Conservation (phyloP, 2,329 filamentous ascomycete genomes). For the Dendryphion nanum region DNA sequence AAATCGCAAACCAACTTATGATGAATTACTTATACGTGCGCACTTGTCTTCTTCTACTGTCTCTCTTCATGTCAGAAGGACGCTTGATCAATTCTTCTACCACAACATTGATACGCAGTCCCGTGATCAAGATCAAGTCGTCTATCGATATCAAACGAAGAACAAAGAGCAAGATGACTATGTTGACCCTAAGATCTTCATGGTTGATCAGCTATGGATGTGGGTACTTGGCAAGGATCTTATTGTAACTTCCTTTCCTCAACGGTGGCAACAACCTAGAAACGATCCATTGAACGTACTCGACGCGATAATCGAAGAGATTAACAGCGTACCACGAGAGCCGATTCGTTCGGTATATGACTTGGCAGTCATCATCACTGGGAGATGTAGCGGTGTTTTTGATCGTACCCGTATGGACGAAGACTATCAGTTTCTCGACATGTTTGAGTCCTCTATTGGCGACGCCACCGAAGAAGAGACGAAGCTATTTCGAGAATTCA, state of each 20-base stretch:
- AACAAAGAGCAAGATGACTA: constrained; percentile 9
- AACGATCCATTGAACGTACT: constrained; percentile 64
- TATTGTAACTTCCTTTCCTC: constrained; percentile 60
- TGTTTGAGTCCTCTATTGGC: constrained; percentile 66
- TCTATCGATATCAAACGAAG: constrained; percentile 58
- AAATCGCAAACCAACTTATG: constrained; percentile 32
- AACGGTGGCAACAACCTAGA: constrained; percentile 59
- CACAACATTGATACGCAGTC: constrained; percentile 61
- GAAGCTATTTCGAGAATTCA: constrained; percentile 60
- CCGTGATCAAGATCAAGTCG: constrained; percentile 63
- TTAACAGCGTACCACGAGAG: constrained; percentile 62
- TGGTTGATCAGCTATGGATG: constrained; percentile 70
- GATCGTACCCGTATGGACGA: constrained; percentile 60
- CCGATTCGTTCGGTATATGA: constrained; percentile 62
- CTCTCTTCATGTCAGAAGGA: constrained; percentile 58
- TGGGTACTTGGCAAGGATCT: constrained; percentile 60
- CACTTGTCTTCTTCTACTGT: constrained; percentile 49
- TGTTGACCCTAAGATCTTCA: constrained; percentile 60
- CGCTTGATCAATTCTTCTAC: constrained; percentile 66
- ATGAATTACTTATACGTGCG: constrained; percentile 50
- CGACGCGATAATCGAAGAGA: constrained; percentile 63
- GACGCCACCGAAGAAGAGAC: constrained; percentile 50
- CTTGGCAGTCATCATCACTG: constrained; percentile 61
- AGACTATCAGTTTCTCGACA: constrained; percentile 64
- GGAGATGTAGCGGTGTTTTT: constrained; percentile 60